These are phyloP conservation scores for Syzygium malaccense DNA, from an alignment of 441 rosid genomes.

Conservation along the genomic window DNA sequence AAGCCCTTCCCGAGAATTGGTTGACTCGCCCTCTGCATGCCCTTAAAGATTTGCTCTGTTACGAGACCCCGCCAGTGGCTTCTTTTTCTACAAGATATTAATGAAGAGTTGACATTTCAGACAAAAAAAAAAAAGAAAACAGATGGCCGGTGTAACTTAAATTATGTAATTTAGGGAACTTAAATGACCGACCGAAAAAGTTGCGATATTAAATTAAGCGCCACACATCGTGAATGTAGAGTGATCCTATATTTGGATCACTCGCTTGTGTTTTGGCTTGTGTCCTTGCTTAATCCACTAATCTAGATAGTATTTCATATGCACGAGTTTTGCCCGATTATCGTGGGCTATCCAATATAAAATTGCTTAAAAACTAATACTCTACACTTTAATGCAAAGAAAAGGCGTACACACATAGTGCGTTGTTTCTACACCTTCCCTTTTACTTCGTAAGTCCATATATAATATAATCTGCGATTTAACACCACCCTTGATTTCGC, in stretches of 20 bases:
- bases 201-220: not conserved
- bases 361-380: not conserved
- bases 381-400: not conserved
- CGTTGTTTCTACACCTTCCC: not conserved
- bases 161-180: not conserved
- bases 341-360: not conserved
- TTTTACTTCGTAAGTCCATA: not conserved
- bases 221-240: not conserved
- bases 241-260: accelerated
- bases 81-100: too few species aligned
- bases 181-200: not conserved
- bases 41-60: too few species aligned
- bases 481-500: not conserved
- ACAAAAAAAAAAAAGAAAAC: too few species aligned
- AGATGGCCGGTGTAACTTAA: not conserved
- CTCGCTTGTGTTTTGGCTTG: not conserved
- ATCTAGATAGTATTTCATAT: not conserved
- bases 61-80: too few species aligned
- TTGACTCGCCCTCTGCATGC: too few species aligned
- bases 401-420: accelerated
- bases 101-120: too few species aligned
- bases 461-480: not conserved
- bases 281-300: not conserved
- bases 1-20: too few species aligned
- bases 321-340: not conserved